Evolutionary conservation across 140 eudicot species (phyloP).

Genomic region (Anethum foeniculum): DNA sequence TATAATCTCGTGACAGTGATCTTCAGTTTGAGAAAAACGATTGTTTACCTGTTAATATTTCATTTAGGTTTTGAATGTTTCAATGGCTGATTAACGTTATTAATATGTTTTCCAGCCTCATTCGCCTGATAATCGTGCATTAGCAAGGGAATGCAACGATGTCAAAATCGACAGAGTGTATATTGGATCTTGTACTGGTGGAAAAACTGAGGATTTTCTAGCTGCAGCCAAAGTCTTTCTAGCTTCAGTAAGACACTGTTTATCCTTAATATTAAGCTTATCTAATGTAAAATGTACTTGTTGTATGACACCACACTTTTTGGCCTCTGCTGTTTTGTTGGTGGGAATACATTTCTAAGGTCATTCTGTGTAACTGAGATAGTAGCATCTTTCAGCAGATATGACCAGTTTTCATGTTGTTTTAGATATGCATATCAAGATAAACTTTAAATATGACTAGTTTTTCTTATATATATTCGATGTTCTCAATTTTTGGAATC

Average conservation of each 20-base stretch:
- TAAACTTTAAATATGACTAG: background rate
- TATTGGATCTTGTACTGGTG: constrained; percentile 99
- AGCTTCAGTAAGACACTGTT: constrained; percentile 58
- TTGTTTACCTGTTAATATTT: background rate
- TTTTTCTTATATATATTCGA: background rate
- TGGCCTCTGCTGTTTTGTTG: background rate
- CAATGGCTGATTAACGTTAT: background rate
- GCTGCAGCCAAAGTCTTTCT: constrained; percentile 91
- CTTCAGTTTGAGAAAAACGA: background rate
- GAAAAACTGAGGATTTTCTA: constrained; percentile 90
- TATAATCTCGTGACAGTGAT: background rate
- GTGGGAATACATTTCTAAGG: background rate
- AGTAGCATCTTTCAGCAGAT: background rate
- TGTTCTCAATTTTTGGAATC: background rate
- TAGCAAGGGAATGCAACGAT: constrained; percentile 95
- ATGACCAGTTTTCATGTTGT: background rate
- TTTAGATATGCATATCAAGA: background rate
- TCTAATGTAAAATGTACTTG: background rate
- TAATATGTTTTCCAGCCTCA: constrained; percentile 60
- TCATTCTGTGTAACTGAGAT: background rate
- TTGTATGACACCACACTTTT: background rate
- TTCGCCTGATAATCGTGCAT: constrained; percentile 97
- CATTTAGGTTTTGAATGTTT: background rate
- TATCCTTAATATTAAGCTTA: constrained; percentile 10
- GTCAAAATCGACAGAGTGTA: constrained; percentile 96